Evolutionary conservation across 352 stramenopile species (phyloP).

Genomic region (Phytophthora hybrid): DNA sequence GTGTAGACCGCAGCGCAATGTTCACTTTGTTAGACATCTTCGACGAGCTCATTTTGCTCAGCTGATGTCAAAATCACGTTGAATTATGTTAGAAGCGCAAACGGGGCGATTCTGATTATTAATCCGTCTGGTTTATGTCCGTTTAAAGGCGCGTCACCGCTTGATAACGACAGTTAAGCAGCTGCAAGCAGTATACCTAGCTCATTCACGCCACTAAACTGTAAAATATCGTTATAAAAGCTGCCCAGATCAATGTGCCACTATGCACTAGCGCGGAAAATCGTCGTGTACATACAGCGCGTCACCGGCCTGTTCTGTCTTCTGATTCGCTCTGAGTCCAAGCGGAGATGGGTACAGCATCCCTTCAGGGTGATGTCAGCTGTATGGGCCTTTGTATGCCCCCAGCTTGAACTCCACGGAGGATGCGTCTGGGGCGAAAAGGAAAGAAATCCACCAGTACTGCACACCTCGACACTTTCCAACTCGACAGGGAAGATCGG

Average conservation of each 20-base stretch:
- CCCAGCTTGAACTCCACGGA: slow-evolving; percentile 5
- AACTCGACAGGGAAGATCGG: slow-evolving; percentile 22
- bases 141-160: not conserved
- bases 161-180: too few relatives aligned
- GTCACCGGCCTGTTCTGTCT: not conserved
- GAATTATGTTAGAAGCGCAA: too few relatives aligned
- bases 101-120: not conserved
- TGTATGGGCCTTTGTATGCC: slow-evolving; percentile 3
- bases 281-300: not conserved
- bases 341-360: slow-evolving; percentile 33
- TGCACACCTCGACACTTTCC: slow-evolving; percentile 5
- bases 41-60: too few relatives aligned
- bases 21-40: too few relatives aligned
- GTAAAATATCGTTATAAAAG: too few relatives aligned
- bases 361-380: slow-evolving; percentile 8
- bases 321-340: slow-evolving; percentile 10
- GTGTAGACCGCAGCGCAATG: slow-evolving; percentile 13
- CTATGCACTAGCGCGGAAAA: not conserved
- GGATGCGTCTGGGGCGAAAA: slow-evolving; percentile 9
- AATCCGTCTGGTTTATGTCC: not conserved
- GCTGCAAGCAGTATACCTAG: too few relatives aligned
- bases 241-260: too few relatives aligned
- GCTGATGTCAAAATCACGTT: too few relatives aligned
- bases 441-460: not conserved
- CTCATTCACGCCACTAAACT: too few relatives aligned